Conservation (phyloP, 441 rosid genomes). For the Erodium texanum region DNA sequence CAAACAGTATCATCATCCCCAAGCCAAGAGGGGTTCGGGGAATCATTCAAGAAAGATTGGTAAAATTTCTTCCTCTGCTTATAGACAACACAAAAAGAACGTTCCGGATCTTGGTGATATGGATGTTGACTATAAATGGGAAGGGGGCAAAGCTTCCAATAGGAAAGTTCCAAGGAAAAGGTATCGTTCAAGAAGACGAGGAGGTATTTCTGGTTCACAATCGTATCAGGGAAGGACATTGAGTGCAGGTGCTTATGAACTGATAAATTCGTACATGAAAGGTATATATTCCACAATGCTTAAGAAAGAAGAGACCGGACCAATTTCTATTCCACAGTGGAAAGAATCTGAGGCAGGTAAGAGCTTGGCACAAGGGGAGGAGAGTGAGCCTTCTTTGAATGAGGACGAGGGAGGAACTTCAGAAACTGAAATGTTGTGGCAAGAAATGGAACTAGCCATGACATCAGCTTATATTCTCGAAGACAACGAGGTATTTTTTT, state of each 20-base stretch:
- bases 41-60: conserved; percentile 12
- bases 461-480: conserved; percentile 67
- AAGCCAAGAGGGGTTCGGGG: conserved; percentile 15
- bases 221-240: conserved; percentile 38
- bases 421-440: conserved; percentile 73
- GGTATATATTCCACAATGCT: conserved; percentile 47
- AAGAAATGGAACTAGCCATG: conserved; percentile 74
- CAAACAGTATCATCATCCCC: conserved; percentile 30
- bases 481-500: conserved; percentile 64
- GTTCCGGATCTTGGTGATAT: conserved; percentile 35
- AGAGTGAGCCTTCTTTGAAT: conserved; percentile 19
- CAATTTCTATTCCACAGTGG: conserved; percentile 59
- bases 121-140: conserved; percentile 37
- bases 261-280: conserved; percentile 68
- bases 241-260: conserved; percentile 70
- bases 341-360: conserved; percentile 44
- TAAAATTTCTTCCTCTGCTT: conserved; percentile 23
- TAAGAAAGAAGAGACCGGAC: conserved; percentile 48
- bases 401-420: conserved; percentile 58
- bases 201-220: neutral
- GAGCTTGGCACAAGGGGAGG: conserved; percentile 16
- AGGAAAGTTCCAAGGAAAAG: conserved; percentile 21
- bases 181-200: too few relatives aligned
- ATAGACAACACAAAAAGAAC: conserved; percentile 26
- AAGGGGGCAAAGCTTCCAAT: conserved; percentile 21